Percentiles rank a stretch among this genome's conserved stretches.
These are phyloP conservation scores for Pseudogymnoascus sp. DNA, from an alignment of 2,329 filamentous ascomycete genomes.

Conservation along the genomic window DNA sequence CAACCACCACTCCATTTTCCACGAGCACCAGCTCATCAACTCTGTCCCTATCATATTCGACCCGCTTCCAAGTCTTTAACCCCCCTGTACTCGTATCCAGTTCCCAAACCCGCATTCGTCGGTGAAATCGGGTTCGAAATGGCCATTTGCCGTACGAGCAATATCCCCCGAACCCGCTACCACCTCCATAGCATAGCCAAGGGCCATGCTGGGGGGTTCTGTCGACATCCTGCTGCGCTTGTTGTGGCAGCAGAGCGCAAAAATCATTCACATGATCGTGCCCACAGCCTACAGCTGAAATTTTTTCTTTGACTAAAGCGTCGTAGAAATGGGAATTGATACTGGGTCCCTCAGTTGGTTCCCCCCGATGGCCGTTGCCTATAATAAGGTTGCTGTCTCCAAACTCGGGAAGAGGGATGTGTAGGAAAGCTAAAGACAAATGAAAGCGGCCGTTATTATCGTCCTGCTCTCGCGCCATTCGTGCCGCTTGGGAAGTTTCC, in stretches of 20 bases:
- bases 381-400: conserved; percentile 45
- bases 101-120: conserved; percentile 77
- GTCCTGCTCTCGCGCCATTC: conserved; percentile 67
- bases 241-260: conserved; percentile 53
- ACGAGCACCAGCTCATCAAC: conserved; percentile 56
- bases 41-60: conserved; percentile 54
- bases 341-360: conserved; percentile 78
- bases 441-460: conserved; percentile 68
- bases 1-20: conserved; percentile 29
- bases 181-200: conserved; percentile 96
- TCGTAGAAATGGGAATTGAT: conserved; percentile 87
- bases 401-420: conserved; percentile 90
- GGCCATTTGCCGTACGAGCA: conserved; percentile 55
- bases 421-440: conserved; percentile 90
- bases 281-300: conserved; percentile 55
- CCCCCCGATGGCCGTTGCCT: conserved; percentile 64
- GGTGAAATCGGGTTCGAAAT: conserved; percentile 55
- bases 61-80: conserved; percentile 81
- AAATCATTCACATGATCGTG: conserved; percentile 94
- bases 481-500: conserved; percentile 53
- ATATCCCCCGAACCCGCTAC: conserved; percentile 83
- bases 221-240: conserved; percentile 17
- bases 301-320: conserved; percentile 70
- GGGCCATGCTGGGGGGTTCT: conserved; percentile 45
- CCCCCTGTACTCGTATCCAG: conserved; percentile 79